Percentiles rank a stretch among this genome's conserved stretches.
Evolutionary conservation across 2,329 filamentous ascomycete genomes (phyloP).

Genomic region (Botrytis porri): DNA sequence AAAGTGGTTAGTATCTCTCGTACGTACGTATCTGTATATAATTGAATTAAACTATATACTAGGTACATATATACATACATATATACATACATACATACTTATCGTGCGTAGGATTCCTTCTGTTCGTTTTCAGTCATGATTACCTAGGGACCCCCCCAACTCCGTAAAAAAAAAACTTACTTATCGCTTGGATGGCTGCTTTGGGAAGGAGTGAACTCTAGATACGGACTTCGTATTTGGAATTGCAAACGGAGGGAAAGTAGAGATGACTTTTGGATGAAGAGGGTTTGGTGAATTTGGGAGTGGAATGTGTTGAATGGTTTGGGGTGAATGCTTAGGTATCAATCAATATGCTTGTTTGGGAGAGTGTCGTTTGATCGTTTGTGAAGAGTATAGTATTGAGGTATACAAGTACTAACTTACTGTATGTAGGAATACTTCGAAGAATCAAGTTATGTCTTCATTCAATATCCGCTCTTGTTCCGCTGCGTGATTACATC

Average conservation of each 20-base stretch:
- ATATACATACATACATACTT: not conserved
- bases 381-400: not conserved
- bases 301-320: not conserved
- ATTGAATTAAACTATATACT: not conserved
- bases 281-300: not conserved
- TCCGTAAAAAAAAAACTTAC: not conserved
- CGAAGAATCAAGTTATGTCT: not conserved
- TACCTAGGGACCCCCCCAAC: not conserved
- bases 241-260: not conserved
- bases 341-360: not conserved
- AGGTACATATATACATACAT: not conserved
- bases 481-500: not conserved
- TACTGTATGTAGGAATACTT: not conserved
- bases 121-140: not conserved
- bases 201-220: constrained; percentile 1
- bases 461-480: not conserved
- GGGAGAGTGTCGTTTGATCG: too few species aligned
- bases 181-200: not conserved
- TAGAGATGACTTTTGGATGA: too few species aligned
- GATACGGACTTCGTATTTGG: not conserved
- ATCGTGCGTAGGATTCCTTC: not conserved
- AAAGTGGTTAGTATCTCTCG: too few species aligned
- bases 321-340: not conserved
- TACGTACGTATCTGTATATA: not conserved
- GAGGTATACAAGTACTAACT: not conserved